Percentiles rank a stretch among this genome's conserved stretches.
Conservation (phyloP, 495 filamentous ascomycete species). For the Penicillium tannophilum region DNA sequence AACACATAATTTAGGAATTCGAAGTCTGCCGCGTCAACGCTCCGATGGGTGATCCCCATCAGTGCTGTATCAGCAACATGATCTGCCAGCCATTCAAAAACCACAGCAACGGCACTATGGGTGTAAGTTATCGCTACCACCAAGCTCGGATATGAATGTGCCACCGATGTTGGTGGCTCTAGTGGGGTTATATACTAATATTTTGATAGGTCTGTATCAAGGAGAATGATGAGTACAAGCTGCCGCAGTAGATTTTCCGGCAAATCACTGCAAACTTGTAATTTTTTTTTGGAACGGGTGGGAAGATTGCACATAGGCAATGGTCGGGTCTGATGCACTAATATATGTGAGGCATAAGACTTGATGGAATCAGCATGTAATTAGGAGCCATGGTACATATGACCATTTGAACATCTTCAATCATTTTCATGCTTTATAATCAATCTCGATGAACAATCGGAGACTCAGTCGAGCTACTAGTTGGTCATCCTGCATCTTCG, state of each 20-base stretch:
- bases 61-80: conserved; percentile 16
- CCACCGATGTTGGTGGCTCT: neutral
- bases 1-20: neutral
- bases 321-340: neutral
- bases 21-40: conserved; percentile 7
- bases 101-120: conserved; percentile 9
- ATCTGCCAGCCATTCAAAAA: conserved; percentile 5
- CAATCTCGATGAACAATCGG: no score
- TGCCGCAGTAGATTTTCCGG: neutral
- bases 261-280: neutral
- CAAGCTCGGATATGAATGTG: no score
- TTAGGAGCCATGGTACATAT: neutral
- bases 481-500: no score
- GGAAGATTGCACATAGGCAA: neutral
- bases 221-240: neutral
- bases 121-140: conserved; percentile 6
- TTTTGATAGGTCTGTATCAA: neutral
- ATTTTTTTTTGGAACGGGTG: neutral
- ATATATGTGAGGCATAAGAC: neutral
- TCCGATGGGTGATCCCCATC: neutral
- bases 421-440: no score
- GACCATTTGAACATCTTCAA: neutral
- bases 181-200: neutral
- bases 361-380: neutral
- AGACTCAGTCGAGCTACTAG: no score